Evolutionary conservation across 176 grass and related monocot genomes (phyloP).

Genomic region (Pharus latifolius): DNA sequence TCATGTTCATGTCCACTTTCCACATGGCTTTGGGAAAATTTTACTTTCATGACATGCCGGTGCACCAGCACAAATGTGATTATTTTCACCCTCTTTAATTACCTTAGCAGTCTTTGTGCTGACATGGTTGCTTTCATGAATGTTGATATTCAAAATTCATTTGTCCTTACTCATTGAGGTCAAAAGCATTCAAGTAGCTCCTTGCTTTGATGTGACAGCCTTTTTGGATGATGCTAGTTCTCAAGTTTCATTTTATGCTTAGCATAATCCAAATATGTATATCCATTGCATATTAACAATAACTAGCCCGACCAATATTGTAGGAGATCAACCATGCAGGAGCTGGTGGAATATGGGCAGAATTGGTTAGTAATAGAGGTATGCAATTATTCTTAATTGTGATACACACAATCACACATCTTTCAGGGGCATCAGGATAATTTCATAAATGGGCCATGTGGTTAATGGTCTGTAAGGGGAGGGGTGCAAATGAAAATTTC

Average conservation of each 20-base stretch:
- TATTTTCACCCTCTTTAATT: background rate
- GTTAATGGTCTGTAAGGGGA: too few species aligned
- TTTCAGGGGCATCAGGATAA: background rate
- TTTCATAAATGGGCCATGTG: background rate
- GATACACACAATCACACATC: background rate
- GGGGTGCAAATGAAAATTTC: too few species aligned
- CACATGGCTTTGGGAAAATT: background rate
- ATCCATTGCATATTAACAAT: background rate
- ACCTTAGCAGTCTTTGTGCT: too few species aligned
- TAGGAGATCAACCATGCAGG: slow-evolving; percentile 99
- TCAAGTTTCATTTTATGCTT: background rate
- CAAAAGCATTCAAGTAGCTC: background rate
- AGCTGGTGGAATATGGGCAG: slow-evolving; percentile 93
- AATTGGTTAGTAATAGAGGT: slow-evolving; percentile 94
- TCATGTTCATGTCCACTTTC: background rate
- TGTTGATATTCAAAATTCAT: too few species aligned
- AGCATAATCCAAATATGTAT: background rate
- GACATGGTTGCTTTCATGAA: background rate
- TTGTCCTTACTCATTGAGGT: background rate
- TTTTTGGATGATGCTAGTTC: background rate
- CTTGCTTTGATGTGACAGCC: background rate
- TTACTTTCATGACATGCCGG: background rate
- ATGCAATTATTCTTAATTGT: slow-evolving; percentile 8
- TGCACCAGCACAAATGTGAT: too few species aligned
- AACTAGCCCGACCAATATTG: slow-evolving; percentile 1